Percentiles rank a stretch among this genome's conserved stretches.
Conservation (phyloP, 179 eudicot species). For the Corrigiola litoralis region DNA sequence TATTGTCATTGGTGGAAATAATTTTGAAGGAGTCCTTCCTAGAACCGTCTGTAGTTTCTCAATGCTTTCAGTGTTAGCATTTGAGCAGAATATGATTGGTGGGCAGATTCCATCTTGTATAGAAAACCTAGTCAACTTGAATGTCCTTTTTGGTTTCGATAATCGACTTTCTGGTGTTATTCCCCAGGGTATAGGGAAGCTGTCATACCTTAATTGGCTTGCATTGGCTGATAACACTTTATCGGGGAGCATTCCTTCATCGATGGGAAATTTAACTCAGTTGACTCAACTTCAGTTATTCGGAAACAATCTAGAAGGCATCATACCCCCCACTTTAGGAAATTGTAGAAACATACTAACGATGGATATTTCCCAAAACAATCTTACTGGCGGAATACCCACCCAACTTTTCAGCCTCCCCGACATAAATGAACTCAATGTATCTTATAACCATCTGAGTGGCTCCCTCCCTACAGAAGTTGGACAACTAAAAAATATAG, state of each 20-base stretch:
- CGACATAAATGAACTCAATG: background rate
- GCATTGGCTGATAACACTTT: background rate
- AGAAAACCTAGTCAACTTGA: slow-evolving; percentile 8
- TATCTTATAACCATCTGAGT: slow-evolving; percentile 13
- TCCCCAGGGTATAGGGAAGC: slow-evolving; percentile 18
- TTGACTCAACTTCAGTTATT: background rate
- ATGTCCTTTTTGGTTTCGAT: background rate
- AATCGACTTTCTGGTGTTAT: slow-evolving; percentile 21
- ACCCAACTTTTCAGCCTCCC: slow-evolving; percentile 5
- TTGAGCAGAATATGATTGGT: background rate
- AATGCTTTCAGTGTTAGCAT: background rate
- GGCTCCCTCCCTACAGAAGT: slow-evolving; percentile 24
- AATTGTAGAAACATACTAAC: slow-evolving; percentile 6
- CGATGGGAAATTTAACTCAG: slow-evolving; percentile 18
- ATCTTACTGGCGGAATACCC: slow-evolving; percentile 25
- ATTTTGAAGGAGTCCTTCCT: slow-evolving; percentile 4
- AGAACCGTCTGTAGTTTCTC: slow-evolving; percentile 17
- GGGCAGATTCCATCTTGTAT: slow-evolving; percentile 27
- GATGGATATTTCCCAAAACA: slow-evolving; percentile 13
- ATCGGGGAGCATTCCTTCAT: slow-evolving; percentile 20
- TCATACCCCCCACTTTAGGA: slow-evolving; percentile 16
- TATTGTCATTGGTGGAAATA: background rate
- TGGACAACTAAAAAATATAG: slow-evolving; percentile 14
- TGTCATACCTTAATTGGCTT: background rate
- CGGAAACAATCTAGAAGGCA: slow-evolving; percentile 13